These are phyloP conservation scores for Leersia perrieri DNA, from an alignment of 176 grass and related monocot species.

Conservation along the genomic window DNA sequence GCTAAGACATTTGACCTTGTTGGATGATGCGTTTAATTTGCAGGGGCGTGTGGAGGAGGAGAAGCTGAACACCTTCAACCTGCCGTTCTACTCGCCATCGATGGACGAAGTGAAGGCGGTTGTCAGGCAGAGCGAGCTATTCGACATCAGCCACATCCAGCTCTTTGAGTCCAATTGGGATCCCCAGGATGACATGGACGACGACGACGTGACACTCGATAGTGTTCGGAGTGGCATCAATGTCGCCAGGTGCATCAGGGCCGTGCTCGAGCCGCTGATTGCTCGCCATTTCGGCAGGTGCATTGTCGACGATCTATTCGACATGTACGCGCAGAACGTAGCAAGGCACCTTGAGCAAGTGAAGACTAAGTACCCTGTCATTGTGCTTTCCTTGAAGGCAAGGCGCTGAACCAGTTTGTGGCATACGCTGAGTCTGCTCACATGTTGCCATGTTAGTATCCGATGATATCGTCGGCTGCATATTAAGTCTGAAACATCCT, in stretches of 20 bases:
- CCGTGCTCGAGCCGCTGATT: slow-evolving; percentile 40
- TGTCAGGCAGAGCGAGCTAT: slow-evolving; percentile 27
- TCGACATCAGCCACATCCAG: slow-evolving; percentile 42
- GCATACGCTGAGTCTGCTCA: too few relatives aligned
- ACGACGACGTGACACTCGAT: slow-evolving; percentile 15
- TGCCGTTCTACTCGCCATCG: slow-evolving; percentile 64
- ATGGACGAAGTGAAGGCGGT: slow-evolving; percentile 49
- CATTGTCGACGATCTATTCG: slow-evolving; percentile 55
- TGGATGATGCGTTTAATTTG: background rate
- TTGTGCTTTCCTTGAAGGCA: slow-evolving; percentile 42
- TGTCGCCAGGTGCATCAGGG: slow-evolving; percentile 34
- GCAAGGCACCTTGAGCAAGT: slow-evolving; percentile 33
- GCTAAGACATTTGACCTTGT: background rate
- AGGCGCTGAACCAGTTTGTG: background rate
- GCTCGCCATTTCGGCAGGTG: slow-evolving; percentile 26
- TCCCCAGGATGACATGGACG: slow-evolving; percentile 27
- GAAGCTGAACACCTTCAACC: slow-evolving; percentile 56
- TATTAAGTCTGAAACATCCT: background rate
- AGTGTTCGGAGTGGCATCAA: slow-evolving; percentile 39
- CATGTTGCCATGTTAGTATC: too few relatives aligned
- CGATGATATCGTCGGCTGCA: background rate
- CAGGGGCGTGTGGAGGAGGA: slow-evolving; percentile 53
- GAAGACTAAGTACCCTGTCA: slow-evolving; percentile 44
- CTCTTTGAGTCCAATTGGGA: slow-evolving; percentile 58
- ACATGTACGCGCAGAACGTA: slow-evolving; percentile 28